Base-by-base conservation (phyloP, 176 grass and related monocot species). In the Triticum turgidum region DNA sequence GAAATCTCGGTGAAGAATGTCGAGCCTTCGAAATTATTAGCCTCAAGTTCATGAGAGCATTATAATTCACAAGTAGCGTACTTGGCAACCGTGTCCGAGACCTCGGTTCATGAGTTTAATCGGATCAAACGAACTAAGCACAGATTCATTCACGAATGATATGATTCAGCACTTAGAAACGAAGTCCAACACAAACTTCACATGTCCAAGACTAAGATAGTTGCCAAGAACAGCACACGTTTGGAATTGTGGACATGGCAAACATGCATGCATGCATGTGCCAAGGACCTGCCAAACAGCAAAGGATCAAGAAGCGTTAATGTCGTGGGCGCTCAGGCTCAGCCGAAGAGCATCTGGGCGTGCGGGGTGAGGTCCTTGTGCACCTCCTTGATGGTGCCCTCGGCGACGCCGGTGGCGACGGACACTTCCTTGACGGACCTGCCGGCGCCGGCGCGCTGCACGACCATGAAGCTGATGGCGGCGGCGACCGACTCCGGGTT, bases 401-500 rank as follows among this genome's bases (percentile, higher is more conserved):
- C 81, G 59, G 81, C 85, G 47, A 84, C 85, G 59, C 89, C 85
- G 76, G 89, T 91, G 61, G 89, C 85, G 20, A 80, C 34, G 66
- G 85, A 47, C 47, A 91, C 85, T 59, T 91, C 89, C 20, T 37
- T 15, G 65, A 17, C 74, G 33, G 89, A 72, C 74, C 82, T 84
- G 4, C n/a, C 21, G 21, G 41, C 25, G 35, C 76, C 81, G 5
- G 81, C 25, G 5, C 66, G 85, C 47, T 76, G 85, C 76, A 80
- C 61, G 47, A 84, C 63, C 83, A 90, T 86, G 83, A 82, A 90
- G 79, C 34, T 90, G 63, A 90, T 61, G 38, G 88, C 78, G 38
- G 79, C 88, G 0, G 83, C 88, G 79, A 86, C 61, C n/a, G 83
- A 86, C 62, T 86, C 79, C 1, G 88, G 83, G 83, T 86, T 90